phyloP scores from a whole-genome alignment of 768 basidiomycete species.

The Auriscalpium vulgare region DNA sequence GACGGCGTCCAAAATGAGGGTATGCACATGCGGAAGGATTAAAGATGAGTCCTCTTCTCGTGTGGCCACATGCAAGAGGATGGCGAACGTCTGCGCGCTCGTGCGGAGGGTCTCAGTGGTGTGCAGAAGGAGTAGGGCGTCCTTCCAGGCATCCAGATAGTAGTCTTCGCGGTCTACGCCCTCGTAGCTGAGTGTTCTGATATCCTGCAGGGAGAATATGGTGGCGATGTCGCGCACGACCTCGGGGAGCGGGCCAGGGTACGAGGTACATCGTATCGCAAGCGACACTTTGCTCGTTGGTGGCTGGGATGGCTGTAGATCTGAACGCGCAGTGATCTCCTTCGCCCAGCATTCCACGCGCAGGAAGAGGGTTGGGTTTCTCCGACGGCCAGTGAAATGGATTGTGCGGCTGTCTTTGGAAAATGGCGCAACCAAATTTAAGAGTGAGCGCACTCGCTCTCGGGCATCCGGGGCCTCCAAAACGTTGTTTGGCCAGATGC shows the following conservation, averaged over 20 bases:
- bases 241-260: neutral
- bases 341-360: neutral
- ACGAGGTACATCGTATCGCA: neutral
- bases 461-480: neutral
- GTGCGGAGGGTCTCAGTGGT: neutral
- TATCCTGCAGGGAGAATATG: neutral
- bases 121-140: neutral
- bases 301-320: neutral
- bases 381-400: neutral
- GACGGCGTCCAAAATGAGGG: neutral
- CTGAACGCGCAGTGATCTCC: neutral
- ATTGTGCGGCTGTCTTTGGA: neutral
- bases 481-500: neutral
- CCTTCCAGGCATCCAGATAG: neutral
- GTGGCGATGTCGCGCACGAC: neutral
- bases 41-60: neutral
- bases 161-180: neutral
- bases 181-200: neutral
- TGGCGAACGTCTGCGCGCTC: neutral
- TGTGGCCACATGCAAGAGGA: neutral
- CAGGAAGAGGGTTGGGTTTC: neutral
- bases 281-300: neutral
- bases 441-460: neutral
- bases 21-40: neutral
- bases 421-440: neutral